phyloP scores from a whole-genome alignment of 2,329 filamentous ascomycete species.

The Cladophialophora yegresii region DNA sequence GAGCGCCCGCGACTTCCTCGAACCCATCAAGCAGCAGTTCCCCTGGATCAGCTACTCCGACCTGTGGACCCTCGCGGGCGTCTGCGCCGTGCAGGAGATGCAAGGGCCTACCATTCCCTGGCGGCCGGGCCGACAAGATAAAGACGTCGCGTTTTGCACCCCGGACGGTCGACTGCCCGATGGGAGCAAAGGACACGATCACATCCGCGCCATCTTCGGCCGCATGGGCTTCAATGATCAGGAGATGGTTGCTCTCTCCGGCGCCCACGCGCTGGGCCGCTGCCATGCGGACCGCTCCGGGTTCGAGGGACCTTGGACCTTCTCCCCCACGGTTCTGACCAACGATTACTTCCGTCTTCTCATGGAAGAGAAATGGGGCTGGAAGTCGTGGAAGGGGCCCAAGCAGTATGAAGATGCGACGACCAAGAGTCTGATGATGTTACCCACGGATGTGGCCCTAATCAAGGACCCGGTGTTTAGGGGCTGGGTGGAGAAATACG shows the following conservation, averaged over 20 bases:
- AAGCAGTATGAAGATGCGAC: constrained; percentile 86
- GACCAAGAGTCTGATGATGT: constrained; percentile 92
- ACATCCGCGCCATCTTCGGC: constrained; percentile 88
- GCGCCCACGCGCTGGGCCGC: constrained; percentile 77
- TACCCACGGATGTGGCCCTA: constrained; percentile 86
- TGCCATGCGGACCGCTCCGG: constrained; percentile 88
- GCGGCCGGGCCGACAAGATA: constrained; percentile 81
- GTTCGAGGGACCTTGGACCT: constrained; percentile 87
- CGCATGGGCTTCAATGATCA: constrained; percentile 98
- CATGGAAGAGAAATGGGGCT: constrained; percentile 87
- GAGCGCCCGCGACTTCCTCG: constrained; percentile 85
- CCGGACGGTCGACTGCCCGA: constrained; percentile 91
- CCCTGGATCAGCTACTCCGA: constrained; percentile 97
- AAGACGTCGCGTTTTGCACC: constrained; percentile 80
- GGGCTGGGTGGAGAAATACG: constrained; percentile 79
- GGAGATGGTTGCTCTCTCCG: constrained; percentile 87
- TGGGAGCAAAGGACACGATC: constrained; percentile 72
- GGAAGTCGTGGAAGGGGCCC: constrained; percentile 88
- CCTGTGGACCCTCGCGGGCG: constrained; percentile 89
- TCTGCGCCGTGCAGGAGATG: constrained; percentile 91
- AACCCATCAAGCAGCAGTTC: constrained; percentile 85
- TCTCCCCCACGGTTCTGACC: constrained; percentile 85
- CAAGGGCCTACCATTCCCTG: constrained; percentile 83
- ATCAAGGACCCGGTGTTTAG: constrained; percentile 86
- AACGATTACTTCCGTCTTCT: constrained; percentile 94